Evolutionary conservation across 441 rosid genomes (phyloP), one percentile per base, ranked within the genome.

Genomic region (Populus trichocarpa): DNA sequence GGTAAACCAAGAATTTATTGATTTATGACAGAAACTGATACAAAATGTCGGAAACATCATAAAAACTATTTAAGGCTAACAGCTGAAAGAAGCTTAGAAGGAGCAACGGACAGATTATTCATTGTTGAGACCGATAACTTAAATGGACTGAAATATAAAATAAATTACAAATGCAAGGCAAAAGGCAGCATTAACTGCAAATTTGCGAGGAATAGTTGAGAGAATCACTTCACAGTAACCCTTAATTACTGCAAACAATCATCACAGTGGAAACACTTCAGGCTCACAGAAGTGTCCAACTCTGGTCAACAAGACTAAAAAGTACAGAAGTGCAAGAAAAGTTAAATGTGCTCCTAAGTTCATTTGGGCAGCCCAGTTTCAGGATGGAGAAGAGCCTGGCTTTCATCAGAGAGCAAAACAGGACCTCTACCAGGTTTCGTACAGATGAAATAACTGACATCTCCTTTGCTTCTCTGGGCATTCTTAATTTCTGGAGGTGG

Each of bases 351-450:
- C 63, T 40, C 71, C 57, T 12, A 23, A 64, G 20, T 83, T 86
- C 78, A 87, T 86, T 91, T 90, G 72, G 93, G 98, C 73, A 92
- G 82, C 67, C 99, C 96, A 1, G 92, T 90, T 80, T 77, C 76
- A 0, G 90, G 88, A 84, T 87, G 73, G 20, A 91, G 91, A 82
- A 94, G 99, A 70, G 97, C 90, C 73, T 83, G 89, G 25, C 82
- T 87, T 78, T 89, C 89, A 57, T 92, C 86, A 0, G 87, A 73
- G 73, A 96, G 88, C 83, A 94, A 73, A 30, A 88, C 84, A 0
- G 98, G 97, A 74, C 98, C 97, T 84, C 87, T 85, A 42, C 99
- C 99, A 33, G 96, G 94, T 86, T 85, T 84, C 13, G 97, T 96
- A 82, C 98, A 92, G 79, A 96, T 96, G 85, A 96, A 92, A 83